Evolutionary conservation across 1,284 basidiomycete species (phyloP).

Genomic region (Melampsora occidentalis): DNA sequence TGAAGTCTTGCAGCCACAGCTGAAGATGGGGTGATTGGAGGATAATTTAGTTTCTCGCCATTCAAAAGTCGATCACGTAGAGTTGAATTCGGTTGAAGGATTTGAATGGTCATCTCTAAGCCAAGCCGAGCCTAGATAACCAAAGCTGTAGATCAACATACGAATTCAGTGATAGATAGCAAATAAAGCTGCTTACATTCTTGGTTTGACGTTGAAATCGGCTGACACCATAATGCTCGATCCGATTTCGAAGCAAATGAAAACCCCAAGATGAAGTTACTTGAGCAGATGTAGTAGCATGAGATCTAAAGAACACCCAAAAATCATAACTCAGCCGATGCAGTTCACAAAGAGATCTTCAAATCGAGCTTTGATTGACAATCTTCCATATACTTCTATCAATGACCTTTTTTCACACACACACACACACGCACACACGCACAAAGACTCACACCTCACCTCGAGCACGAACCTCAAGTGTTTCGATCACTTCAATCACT

Average conservation of each 20-base stretch:
- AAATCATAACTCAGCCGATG: background rate
- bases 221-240: slow-evolving; percentile 39
- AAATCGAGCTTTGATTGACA: slow-evolving; percentile 10
- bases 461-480: slow-evolving; percentile 15
- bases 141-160: background rate
- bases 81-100: slow-evolving; percentile 22
- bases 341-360: background rate
- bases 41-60: slow-evolving; percentile 38
- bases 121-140: slow-evolving; percentile 26
- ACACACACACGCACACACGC: background rate
- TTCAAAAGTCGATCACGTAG: slow-evolving; percentile 33
- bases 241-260: slow-evolving; percentile 21
- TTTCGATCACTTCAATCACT: slow-evolving; percentile 32
- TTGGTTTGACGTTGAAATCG: slow-evolving; percentile 33
- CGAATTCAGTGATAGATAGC: background rate
- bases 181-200: slow-evolving; percentile 16
- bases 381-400: slow-evolving; percentile 2
- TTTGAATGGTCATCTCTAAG: slow-evolving; percentile 33
- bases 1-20: slow-evolving; percentile 25
- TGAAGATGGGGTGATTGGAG: slow-evolving; percentile 24
- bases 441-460: slow-evolving; percentile 44
- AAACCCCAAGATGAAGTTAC: slow-evolving; percentile 43
- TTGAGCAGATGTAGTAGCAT: slow-evolving; percentile 24
- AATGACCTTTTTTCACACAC: slow-evolving; percentile 3
- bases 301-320: background rate